Conservation (phyloP, 2,329 filamentous ascomycete genomes). For the Pseudocercospora macadamiae region DNA sequence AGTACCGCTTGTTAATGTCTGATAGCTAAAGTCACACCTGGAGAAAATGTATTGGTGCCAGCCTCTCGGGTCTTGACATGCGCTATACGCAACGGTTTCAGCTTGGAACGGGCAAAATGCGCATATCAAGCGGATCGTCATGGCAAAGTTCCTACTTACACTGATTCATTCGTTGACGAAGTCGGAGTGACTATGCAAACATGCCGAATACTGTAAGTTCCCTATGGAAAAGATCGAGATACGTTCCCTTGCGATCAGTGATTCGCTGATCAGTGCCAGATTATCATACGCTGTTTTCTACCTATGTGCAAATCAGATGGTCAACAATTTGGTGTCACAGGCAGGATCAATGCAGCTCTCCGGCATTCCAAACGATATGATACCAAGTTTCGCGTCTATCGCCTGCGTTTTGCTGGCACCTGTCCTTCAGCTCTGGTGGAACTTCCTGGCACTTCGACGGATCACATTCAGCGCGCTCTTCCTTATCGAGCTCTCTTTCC, state of each 20-base stretch:
- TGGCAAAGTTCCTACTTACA: constrained; percentile 3
- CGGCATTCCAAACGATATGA: constrained; percentile 41
- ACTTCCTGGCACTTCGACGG: constrained; percentile 49
- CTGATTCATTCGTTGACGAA: constrained; percentile 41
- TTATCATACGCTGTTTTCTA: constrained; percentile 42
- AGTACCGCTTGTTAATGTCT: constrained; percentile 7
- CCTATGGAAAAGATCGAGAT: too few relatives aligned
- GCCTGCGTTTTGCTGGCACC: constrained; percentile 18
- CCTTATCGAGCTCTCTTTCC: constrained; percentile 19
- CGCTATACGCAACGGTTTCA: constrained; percentile 13
- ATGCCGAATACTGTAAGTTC: constrained; percentile 17
- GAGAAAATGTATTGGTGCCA: constrained; percentile 16
- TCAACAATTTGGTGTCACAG: constrained; percentile 44
- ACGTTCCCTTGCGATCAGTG: not conserved
- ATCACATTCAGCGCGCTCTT: constrained; percentile 44
- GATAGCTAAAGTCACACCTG: constrained; percentile 12
- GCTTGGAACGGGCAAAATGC: constrained; percentile 8
- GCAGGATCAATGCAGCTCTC: constrained; percentile 40
- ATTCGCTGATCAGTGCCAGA: constrained; percentile 28
- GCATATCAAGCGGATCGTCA: constrained; percentile 2
- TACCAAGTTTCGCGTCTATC: constrained; percentile 29
- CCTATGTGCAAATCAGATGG: constrained; percentile 45
- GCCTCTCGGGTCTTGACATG: constrained; percentile 9
- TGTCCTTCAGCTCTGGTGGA: constrained; percentile 9
- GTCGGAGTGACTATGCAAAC: constrained; percentile 11